Evolutionary conservation across 1,284 basidiomycete species (phyloP), one percentile per base, ranked within the genome.

Genomic region (Thelephora terrestris): DNA sequence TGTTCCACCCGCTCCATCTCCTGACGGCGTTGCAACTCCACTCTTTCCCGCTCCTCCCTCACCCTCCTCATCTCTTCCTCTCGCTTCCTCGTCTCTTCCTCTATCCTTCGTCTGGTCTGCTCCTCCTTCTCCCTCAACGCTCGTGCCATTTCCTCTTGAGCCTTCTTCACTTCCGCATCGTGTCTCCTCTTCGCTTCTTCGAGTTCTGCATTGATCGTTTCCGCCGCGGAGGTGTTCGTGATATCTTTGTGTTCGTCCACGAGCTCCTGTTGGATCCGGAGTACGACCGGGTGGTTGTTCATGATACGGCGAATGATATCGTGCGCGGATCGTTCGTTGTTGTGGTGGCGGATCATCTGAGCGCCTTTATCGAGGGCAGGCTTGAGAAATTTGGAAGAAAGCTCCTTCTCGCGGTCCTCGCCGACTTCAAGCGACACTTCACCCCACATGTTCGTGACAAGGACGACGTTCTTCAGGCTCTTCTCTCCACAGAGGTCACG

Each of bases 371-470:
- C 56, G 18, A 60, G 25, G n/a, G 50, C 56, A 20, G 51, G 53
- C 47, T 55, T 56, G 55, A 60, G 56, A 46, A 57, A 53, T 24
- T 34, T n/a, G 4, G 46, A 38, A 16, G 24, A 36, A 7, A 60
- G 52, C 49, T 57, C 56, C 10, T 46, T 18, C 44, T 54, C 52
- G 14, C 56, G 38, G 7, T 42, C 46, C 9, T 20, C 35, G 4
- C 48, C 53, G 14, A 17, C 1, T 14, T 38, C 46, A 7, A 52
- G 55, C 39, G 63, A 58, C 29, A 71, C 63, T 48, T 65, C 62
- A 17, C 63, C 65, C 74, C 75, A 78, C 71, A 72, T 75, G 48
- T 67, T 75, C 44, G 74, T 78, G 25, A 69, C 67, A 49, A 77
- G 66, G 24, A 73, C 60, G 27, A 77, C 71, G 50, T 71, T 75